Evolutionary conservation across 345 rosid species (phyloP).

Genomic region (Melaleuca alternifolia): DNA sequence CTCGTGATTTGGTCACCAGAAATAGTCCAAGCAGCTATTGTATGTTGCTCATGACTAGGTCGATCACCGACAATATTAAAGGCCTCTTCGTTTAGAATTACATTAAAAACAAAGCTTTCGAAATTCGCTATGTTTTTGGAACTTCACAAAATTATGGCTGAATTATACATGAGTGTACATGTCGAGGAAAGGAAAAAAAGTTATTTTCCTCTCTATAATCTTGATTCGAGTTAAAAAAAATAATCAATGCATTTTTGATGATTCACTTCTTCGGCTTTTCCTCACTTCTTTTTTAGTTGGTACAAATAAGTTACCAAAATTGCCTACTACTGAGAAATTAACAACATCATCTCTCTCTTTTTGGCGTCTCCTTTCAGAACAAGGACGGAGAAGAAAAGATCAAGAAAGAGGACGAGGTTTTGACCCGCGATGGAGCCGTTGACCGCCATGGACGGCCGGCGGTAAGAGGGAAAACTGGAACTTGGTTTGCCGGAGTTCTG

Average conservation of each 20-base stretch:
- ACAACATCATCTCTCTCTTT: not conserved
- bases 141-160: not conserved
- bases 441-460: slow-evolving; percentile 81
- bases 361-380: slow-evolving; percentile 1
- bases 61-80: not conserved
- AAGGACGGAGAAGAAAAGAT: slow-evolving; percentile 16
- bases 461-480: slow-evolving; percentile 49
- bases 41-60: not conserved
- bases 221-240: not conserved
- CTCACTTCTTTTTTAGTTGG: not conserved
- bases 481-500: slow-evolving; percentile 74
- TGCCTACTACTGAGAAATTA: not conserved
- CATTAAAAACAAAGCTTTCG: not conserved
- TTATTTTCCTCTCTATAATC: not conserved
- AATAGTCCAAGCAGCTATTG: not conserved
- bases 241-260: not conserved
- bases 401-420: slow-evolving; percentile 20
- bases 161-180: not conserved
- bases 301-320: not conserved
- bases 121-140: not conserved
- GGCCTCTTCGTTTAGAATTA: not conserved
- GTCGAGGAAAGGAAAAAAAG: not conserved
- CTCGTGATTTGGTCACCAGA: not conserved
- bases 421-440: slow-evolving; percentile 63
- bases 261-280: not conserved